Evolutionary conservation across 768 basidiomycete genomes (phyloP), one percentile per base, ranked within the genome.

Genomic region (Russula sp.): DNA sequence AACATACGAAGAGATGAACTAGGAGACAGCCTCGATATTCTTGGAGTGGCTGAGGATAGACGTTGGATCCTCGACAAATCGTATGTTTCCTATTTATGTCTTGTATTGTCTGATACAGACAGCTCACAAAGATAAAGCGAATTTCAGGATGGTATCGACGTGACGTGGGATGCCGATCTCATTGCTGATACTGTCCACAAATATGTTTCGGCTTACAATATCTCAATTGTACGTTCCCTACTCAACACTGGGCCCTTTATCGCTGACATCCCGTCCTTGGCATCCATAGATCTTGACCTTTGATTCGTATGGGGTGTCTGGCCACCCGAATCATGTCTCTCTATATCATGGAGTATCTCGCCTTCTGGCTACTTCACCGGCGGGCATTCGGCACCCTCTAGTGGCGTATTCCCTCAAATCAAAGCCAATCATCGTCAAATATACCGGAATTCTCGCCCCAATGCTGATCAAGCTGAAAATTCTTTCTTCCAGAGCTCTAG

Each of bases 291-390:
- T 96, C 53, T 77, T 97, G 54, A 95, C 93, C 0, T 97, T 96
- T 71, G 94, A 97, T 73, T 63, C 76, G 0, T 68, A 70, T 2
- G 94, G 94, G 2, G 77, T 96, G 16, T 92, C 94, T n/a, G 78
- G 77, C 4, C 94, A 96, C 71, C 90, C 90, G 2, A 97, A 97
- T 72, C 94, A 97, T 74, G 80, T 77, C 66, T 86, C 92, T 1
- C 78, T 94, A 20, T 83, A 81, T 9, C 72, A 75, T 24, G 89
- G 87, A 44, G 82, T 80, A 42, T 72, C 78, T 46, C 73, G 78
- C 58, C 78, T 89, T 24, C 69, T 78, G 52, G 61, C 61, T 28
- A 49, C 69, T 18, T 46, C 67, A 34, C 51, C 61, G 16, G 44
- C 59, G 40, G 62, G 69, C 49, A 57, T 51, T 40, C 54, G 69